A percentile compares a stretch with the other conserved stretches of the same genome.
These are phyloP conservation scores for Obba rivulosa DNA, from an alignment of 768 basidiomycete species.

Conservation along the genomic window DNA sequence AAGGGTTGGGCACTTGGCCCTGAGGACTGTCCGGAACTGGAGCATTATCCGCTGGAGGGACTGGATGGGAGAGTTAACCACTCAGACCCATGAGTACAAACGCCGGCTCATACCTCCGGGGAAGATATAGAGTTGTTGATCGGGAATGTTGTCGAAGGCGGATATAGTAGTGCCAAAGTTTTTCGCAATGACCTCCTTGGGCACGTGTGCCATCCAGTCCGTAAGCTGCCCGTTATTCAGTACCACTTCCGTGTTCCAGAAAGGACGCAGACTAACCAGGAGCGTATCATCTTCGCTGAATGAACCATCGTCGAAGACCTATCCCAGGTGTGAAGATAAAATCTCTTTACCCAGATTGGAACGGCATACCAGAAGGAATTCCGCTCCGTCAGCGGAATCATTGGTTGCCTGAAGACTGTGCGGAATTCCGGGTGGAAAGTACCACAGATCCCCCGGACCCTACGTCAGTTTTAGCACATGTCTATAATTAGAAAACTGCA, in stretches of 20 bases:
- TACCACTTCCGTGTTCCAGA: background rate
- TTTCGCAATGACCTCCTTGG: constrained; percentile 34
- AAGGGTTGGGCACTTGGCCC: constrained; percentile 44
- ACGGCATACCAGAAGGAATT: constrained; percentile 42
- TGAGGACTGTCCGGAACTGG: constrained; percentile 43
- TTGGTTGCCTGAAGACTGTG: constrained; percentile 46
- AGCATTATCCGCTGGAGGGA: constrained; percentile 18
- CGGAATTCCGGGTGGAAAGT: constrained; percentile 50
- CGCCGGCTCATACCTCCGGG: constrained; percentile 17
- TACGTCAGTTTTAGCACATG: constrained; percentile 8
- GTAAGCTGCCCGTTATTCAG: constrained; percentile 19
- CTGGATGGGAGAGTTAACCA: constrained; percentile 1
- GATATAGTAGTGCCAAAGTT: constrained; percentile 26
- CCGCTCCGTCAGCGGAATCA: constrained; percentile 35
- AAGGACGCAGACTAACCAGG: constrained; percentile 16
- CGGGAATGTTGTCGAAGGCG: constrained; percentile 26
- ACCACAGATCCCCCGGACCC: constrained; percentile 48
- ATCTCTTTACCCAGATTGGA: background rate
- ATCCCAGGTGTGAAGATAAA: background rate
- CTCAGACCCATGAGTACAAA: background rate
- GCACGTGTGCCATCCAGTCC: constrained; percentile 27
- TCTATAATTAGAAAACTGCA: constrained; percentile 7
- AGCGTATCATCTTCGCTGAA: constrained; percentile 32
- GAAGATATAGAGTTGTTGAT: constrained; percentile 26
- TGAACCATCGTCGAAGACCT: constrained; percentile 36